Base-by-base conservation (phyloP, 2,329 filamentous ascomycete genomes). In the Neonectria neomacrospora region DNA sequence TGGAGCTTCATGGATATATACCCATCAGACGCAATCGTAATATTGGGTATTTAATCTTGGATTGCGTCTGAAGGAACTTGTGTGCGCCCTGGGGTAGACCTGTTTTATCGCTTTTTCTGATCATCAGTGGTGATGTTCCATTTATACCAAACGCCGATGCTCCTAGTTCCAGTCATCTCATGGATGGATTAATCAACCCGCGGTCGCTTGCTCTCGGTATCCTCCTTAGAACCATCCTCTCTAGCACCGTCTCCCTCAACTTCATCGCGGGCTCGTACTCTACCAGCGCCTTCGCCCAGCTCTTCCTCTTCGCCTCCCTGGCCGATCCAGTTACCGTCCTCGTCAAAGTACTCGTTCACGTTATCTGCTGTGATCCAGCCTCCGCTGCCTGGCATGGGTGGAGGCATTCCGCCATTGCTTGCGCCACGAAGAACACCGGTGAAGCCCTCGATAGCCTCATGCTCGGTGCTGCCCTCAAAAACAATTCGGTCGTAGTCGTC, bases 341-440 rank as follows among this genome's bases (percentile, higher is more conserved):
- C 89, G 71, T 96, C 92, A 77, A 96, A 92, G 74, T 89, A 97
- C 70, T 97, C 87, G 67, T 91, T 84, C 76, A 97, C 90, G 72
- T 97, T 98, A 60, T 97, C 95, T 9, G 92, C 91, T 16, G 95
- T 98, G 74, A 98, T 94, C 92, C 92, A 95, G 0, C 91, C 91
- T 0, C 87, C 87, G 53, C 91, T 92, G 1, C 91, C 91, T 0
- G 91, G 90, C 77, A 91, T 86, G 0, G 89, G 86, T 2, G 88
- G 88, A n/a, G 88, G 88, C 23, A 90, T 73, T 2, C 83, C 85
- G 0, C 85, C 85, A 58, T 81, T 78, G 6, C 71, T 70, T 12
- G 78, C 77, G 16, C 85, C 85, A 41, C 77, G 79, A 54, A 86
- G 77, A 6, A 88, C 86, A 11, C 87, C 87, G 0, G 82, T 80